Evolutionary conservation across 495 filamentous ascomycete species (phyloP).

Genomic region (Clavariopsis aquatica): DNA sequence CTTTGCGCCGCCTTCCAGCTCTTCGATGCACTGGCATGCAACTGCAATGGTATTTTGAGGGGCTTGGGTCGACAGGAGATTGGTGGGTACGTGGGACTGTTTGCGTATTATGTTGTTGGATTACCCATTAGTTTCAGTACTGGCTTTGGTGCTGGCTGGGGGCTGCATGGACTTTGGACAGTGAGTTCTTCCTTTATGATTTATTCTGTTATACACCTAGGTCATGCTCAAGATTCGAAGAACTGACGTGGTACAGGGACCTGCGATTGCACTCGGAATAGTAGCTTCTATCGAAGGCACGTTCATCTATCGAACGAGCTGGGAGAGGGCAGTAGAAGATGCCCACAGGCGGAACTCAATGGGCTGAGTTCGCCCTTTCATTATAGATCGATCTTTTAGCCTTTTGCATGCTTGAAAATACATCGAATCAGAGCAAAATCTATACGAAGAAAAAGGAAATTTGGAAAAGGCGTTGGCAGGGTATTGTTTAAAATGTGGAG

Average conservation of each 20-base stretch:
- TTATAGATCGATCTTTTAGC: no score
- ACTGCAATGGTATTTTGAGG: conserved; percentile 78
- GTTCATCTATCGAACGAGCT: conserved; percentile 67
- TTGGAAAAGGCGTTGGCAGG: no score
- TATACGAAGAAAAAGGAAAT: no score
- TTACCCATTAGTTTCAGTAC: conserved; percentile 76
- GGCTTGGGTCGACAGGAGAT: conserved; percentile 85
- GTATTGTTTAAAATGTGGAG: no score
- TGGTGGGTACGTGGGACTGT: conserved; percentile 82
- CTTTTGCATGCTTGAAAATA: no score
- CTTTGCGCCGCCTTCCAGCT: conserved; percentile 84
- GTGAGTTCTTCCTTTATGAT: conserved; percentile 41
- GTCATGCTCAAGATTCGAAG: no score
- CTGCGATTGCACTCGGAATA: conserved; percentile 43
- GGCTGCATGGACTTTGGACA: conserved; percentile 70
- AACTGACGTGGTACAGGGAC: conserved; percentile 36
- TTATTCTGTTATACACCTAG: no score
- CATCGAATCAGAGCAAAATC: no score
- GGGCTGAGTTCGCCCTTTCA: conserved; percentile 2
- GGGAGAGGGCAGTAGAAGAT: conserved; percentile 73
- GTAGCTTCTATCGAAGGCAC: conserved; percentile 66
- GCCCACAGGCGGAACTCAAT: conserved; percentile 63
- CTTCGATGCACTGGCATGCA: conserved; percentile 75
- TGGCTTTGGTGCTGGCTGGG: conserved; percentile 58
- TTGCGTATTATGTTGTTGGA: conserved; percentile 81